Percentiles rank a stretch among this genome's conserved stretches.
Evolutionary conservation across 352 stramenopile genomes (phyloP).

Genomic region (Phytophthora sp.): DNA sequence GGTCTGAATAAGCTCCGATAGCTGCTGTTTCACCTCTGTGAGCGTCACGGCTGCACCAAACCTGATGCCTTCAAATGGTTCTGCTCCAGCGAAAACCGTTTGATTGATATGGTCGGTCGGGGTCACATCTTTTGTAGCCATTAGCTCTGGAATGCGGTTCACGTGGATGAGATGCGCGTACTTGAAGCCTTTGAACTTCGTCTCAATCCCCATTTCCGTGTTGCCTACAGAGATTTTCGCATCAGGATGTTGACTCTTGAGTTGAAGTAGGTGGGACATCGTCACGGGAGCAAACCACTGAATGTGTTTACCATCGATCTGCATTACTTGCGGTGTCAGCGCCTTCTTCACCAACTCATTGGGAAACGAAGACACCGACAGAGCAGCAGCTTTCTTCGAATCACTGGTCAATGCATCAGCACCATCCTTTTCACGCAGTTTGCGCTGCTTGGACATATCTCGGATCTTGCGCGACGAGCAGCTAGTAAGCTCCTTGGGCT

Average conservation of each 20-base stretch:
- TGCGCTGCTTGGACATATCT: conserved; percentile 50
- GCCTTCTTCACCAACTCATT: conserved; percentile 67
- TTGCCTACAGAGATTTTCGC: conserved; percentile 96
- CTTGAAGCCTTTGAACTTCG: conserved; percentile 92
- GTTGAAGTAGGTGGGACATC: conserved; percentile 85
- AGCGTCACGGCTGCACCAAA: conserved; percentile 86
- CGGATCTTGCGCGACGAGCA: conserved; percentile 78
- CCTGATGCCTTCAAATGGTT: conserved; percentile 66
- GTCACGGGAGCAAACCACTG: conserved; percentile 94
- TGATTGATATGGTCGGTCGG: conserved; percentile 58
- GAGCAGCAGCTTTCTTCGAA: conserved; percentile 23
- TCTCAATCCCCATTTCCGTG: conserved; percentile 97
- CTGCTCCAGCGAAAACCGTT: conserved; percentile 45
- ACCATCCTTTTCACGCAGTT: conserved; percentile 21
- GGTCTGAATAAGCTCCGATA: conserved; percentile 44
- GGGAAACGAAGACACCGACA: conserved; percentile 48
- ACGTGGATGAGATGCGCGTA: conserved; percentile 78
- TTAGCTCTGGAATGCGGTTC: conserved; percentile 69
- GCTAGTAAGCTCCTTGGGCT: conserved; percentile 51
- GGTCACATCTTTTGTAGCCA: conserved; percentile 49
- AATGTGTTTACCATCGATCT: conserved; percentile 72
- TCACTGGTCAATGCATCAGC: conserved; percentile 27
- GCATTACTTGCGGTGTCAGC: conserved; percentile 55
- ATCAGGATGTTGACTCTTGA: conserved; percentile 85
- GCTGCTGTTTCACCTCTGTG: conserved; percentile 69